Evolutionary conservation across 768 basidiomycete species (phyloP).

Genomic region (Leccinum variicolor): DNA sequence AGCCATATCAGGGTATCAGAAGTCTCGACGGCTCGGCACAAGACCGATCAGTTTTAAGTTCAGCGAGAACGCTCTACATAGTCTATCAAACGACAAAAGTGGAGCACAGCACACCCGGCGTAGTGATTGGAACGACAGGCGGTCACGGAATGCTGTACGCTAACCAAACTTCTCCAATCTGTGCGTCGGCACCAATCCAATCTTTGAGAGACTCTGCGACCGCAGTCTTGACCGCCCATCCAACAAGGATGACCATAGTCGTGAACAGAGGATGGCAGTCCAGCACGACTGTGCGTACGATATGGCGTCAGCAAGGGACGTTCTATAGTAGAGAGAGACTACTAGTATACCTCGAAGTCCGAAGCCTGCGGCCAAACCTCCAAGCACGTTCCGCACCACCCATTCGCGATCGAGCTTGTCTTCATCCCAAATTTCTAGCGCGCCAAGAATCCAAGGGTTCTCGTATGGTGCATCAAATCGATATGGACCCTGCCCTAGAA

Average conservation of each 20-base stretch:
- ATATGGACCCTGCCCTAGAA: constrained; percentile 19
- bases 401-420: constrained; percentile 77
- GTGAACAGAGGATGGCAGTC: constrained; percentile 75
- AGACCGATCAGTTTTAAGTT: not conserved
- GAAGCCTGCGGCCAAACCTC: constrained; percentile 86
- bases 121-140: not conserved
- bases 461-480: constrained; percentile 27
- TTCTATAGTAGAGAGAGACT: not conserved
- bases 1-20: constrained; percentile 18
- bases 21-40: constrained; percentile 6
- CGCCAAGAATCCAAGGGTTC: constrained; percentile 35
- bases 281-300: constrained; percentile 55
- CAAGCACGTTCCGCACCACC: constrained; percentile 79
- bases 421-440: constrained; percentile 62
- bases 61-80: not conserved
- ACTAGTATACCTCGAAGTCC: constrained; percentile 64
- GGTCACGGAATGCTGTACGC: constrained; percentile 74
- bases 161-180: constrained; percentile 66
- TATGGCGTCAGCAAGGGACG: not conserved
- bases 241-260: constrained; percentile 67
- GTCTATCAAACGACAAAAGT: not conserved
- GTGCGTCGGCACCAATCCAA: constrained; percentile 63
- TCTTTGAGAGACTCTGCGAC: constrained; percentile 58
- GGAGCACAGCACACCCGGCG: not conserved
- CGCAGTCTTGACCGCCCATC: constrained; percentile 69